A percentile compares a stretch with the other conserved stretches of the same genome.
Conservation (phyloP, 1,284 basidiomycete species). For the Irpex sp. region DNA sequence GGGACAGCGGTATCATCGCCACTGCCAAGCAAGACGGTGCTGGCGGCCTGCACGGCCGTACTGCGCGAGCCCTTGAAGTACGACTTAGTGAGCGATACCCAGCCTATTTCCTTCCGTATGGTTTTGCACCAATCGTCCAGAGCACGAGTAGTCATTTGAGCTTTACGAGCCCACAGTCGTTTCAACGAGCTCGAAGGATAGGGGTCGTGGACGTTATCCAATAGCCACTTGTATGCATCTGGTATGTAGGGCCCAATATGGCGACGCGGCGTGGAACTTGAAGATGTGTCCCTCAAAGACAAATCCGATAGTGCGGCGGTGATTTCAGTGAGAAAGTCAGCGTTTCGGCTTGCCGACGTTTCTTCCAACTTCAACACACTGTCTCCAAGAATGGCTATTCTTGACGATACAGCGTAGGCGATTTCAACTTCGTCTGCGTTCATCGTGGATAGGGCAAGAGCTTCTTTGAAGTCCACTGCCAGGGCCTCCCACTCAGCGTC, state of each 20-base stretch:
- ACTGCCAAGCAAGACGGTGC: conserved; percentile 1
- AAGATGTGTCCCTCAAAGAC: background rate
- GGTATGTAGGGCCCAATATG: no score
- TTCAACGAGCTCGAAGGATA: no score
- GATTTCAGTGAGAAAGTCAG: background rate
- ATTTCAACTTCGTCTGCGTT: conserved; percentile 1
- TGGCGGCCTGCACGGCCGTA: conserved; percentile 8
- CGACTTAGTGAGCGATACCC: background rate
- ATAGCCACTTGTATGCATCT: no score
- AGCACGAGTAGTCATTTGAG: no score
- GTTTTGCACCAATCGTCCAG: no score
- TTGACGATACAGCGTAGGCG: conserved; percentile 7
- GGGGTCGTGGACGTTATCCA: no score
- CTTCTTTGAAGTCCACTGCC: conserved; percentile 11
- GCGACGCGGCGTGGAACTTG: no score
- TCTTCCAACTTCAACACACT: conserved; percentile 2
- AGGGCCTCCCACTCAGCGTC: conserved; percentile 5
- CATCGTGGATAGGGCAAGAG: background rate
- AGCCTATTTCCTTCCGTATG: no score
- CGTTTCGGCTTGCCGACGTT: background rate
- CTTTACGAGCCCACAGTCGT: no score
- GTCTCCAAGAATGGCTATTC: conserved; percentile 6
- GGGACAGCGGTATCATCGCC: background rate
- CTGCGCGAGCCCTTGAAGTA: conserved; percentile 15
- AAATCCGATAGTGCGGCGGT: background rate